Conservation (phyloP, 2,329 filamentous ascomycete genomes). For the Graphilbum fragrans region DNA sequence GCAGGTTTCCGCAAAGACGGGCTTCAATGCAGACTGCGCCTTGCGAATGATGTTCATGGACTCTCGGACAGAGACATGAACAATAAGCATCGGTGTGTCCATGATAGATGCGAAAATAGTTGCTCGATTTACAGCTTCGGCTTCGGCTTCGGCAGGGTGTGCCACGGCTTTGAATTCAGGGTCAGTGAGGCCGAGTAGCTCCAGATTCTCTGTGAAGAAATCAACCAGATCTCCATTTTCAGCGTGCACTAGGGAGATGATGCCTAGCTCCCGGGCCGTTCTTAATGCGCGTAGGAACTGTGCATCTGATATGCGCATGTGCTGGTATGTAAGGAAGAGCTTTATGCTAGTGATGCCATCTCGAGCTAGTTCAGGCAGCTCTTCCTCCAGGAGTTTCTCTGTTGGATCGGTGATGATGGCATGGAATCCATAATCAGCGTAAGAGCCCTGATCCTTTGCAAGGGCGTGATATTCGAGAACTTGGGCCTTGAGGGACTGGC, state of each 20-base stretch:
- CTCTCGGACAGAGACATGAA: conserved; percentile 34
- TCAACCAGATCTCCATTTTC: conserved; percentile 51
- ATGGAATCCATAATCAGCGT: conserved; percentile 45
- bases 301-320: conserved; percentile 32
- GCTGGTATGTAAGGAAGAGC: conserved; percentile 38
- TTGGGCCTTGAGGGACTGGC: conserved; percentile 45
- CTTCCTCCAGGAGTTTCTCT: conserved; percentile 16
- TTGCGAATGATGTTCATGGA: conserved; percentile 35
- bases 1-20: conserved; percentile 43
- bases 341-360: conserved; percentile 35
- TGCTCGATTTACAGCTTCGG: conserved; percentile 33
- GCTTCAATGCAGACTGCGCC: conserved; percentile 35
- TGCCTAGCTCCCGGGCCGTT: conserved; percentile 28
- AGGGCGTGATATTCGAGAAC: conserved; percentile 59
- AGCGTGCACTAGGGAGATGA: conserved; percentile 45
- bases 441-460: conserved; percentile 40
- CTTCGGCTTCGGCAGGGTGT: conserved; percentile 29
- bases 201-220: conserved; percentile 17
- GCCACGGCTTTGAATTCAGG: conserved; percentile 32
- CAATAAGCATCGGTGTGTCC: conserved; percentile 37
- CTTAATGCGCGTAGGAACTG: conserved; percentile 38
- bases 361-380: conserved; percentile 12
- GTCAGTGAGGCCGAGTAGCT: conserved; percentile 14
- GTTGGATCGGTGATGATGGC: conserved; percentile 35
- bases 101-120: conserved; percentile 32